A percentile compares a stretch with the other conserved stretches of the same genome.
These are phyloP conservation scores for Phyllosticta citrichinensis DNA, from an alignment of 2,329 filamentous ascomycete species.

Conservation along the genomic window DNA sequence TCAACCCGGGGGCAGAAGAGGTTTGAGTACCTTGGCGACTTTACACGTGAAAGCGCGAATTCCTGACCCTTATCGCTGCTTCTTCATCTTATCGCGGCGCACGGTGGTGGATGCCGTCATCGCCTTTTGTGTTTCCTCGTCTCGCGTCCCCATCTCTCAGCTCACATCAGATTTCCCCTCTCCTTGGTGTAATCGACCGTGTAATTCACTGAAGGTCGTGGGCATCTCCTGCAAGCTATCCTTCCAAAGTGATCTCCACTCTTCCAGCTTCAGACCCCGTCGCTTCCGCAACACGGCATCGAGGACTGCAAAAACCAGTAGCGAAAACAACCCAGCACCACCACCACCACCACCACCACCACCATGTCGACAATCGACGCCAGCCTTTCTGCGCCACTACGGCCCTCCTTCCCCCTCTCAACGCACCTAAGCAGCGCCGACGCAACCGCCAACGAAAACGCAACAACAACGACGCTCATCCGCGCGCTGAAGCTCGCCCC, in stretches of 20 bases:
- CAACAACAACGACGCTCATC: slow-evolving; percentile 22
- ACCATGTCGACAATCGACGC: slow-evolving; percentile 7
- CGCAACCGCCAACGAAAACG: background rate
- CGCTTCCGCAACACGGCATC: background rate
- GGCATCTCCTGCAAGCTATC: background rate
- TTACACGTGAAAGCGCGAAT: background rate
- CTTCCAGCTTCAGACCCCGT: background rate
- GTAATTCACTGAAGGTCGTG: too few species aligned
- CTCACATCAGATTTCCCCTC: background rate
- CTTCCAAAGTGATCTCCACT: background rate
- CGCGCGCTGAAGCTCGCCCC: slow-evolving; percentile 32
- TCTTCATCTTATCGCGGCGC: background rate
- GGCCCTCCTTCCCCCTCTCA: background rate
- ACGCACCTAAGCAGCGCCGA: background rate
- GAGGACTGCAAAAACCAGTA: background rate
- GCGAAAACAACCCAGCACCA: background rate
- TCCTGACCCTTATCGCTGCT: background rate
- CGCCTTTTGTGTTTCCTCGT: background rate
- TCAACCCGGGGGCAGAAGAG: background rate
- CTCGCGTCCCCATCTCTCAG: background rate
- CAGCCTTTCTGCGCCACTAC: background rate
- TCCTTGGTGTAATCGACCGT: background rate
- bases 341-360: background rate
- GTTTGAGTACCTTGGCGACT: background rate
- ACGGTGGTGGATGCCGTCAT: background rate